Conservation (phyloP, 768 basidiomycete genomes). For the Ramaria rubella region DNA sequence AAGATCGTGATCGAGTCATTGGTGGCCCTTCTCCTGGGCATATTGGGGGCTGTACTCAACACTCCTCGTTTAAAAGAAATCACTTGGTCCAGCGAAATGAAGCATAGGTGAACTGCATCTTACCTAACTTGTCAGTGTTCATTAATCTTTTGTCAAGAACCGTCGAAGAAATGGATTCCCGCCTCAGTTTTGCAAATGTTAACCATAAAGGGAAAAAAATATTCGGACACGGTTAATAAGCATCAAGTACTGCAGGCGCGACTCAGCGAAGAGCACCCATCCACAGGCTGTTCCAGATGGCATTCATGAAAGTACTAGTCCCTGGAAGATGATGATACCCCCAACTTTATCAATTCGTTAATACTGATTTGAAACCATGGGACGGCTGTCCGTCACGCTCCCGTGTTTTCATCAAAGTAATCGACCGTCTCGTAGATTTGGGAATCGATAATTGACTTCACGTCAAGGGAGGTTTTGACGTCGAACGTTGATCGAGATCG, state of each 20-base stretch:
- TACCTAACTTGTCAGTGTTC: neutral
- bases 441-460: too few species aligned
- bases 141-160: constrained; percentile 34
- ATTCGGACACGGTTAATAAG: constrained; percentile 16
- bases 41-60: constrained; percentile 65
- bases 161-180: constrained; percentile 72
- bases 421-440: too few species aligned
- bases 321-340: too few species aligned
- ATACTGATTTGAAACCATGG: too few species aligned
- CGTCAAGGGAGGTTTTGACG: too few species aligned
- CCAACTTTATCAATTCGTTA: too few species aligned
- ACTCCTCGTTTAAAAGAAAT: constrained; percentile 70
- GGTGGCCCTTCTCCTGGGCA: constrained; percentile 57
- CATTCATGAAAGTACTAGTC: too few species aligned
- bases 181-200: constrained; percentile 55
- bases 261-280: too few species aligned
- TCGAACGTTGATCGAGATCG: too few species aligned
- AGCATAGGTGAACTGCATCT: constrained; percentile 47
- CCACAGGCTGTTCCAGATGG: too few species aligned
- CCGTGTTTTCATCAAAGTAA: too few species aligned
- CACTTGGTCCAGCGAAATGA: constrained; percentile 88
- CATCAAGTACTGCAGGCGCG: neutral
- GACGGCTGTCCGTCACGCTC: too few species aligned
- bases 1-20: constrained; percentile 68
- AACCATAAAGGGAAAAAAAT: constrained; percentile 46